Conservation (phyloP, 176 grass and related monocot species). For the Carex parvula region DNA sequence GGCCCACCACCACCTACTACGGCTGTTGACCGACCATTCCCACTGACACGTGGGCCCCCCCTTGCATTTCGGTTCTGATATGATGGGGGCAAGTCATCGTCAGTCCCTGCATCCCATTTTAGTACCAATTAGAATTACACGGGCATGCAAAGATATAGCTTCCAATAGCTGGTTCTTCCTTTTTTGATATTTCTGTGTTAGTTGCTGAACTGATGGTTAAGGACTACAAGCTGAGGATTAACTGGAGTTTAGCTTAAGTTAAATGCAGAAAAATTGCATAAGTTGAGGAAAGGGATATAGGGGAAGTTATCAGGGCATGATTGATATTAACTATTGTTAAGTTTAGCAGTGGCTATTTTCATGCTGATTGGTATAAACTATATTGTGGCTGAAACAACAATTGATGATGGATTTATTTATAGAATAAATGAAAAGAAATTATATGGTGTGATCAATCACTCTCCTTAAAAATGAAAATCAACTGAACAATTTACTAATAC, state of each 20-base stretch:
- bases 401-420: neutral
- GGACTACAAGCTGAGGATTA: neutral
- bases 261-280: neutral
- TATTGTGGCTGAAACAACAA: neutral
- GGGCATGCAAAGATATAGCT: neutral
- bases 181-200: neutral
- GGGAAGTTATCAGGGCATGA: neutral
- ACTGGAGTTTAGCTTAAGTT: neutral
- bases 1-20: constrained; percentile 34
- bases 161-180: neutral
- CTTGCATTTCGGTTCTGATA: constrained; percentile 54
- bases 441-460: neutral
- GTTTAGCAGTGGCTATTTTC: neutral
- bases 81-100: constrained; percentile 81
- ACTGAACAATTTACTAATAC: neutral
- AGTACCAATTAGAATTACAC: neutral
- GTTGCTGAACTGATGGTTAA: neutral
- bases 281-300: neutral
- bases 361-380: neutral
- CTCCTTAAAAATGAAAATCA: neutral
- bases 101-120: constrained; percentile 59
- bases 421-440: neutral
- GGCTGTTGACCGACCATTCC: constrained; percentile 61
- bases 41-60: constrained; percentile 53
- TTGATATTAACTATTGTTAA: neutral